Evolutionary conservation across 768 basidiomycete species (phyloP).

Genomic region (Myochromella boudieri): DNA sequence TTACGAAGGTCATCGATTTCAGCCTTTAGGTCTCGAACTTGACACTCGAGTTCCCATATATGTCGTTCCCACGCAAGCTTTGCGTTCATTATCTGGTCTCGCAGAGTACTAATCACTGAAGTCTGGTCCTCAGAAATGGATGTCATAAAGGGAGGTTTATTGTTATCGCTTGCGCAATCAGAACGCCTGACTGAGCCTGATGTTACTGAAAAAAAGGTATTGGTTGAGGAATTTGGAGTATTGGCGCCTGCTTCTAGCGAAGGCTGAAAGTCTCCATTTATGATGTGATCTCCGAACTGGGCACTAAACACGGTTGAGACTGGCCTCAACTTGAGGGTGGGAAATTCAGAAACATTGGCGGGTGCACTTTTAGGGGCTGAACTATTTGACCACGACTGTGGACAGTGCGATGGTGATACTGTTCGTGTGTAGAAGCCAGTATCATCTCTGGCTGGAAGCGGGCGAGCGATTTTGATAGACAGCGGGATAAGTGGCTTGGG

Average conservation of each 20-base stretch:
- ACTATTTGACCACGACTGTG: conserved; percentile 26
- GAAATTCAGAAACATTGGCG: conserved; percentile 59
- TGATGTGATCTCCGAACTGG: conserved; percentile 57
- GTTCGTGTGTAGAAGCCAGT: conserved; percentile 24
- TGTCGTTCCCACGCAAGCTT: conserved; percentile 71
- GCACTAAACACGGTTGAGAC: conserved; percentile 75
- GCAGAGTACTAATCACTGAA: conserved; percentile 49
- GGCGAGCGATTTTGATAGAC: conserved; percentile 37
- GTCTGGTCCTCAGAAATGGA: conserved; percentile 39
- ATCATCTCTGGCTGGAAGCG: conserved; percentile 24
- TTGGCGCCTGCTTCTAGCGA: conserved; percentile 42
- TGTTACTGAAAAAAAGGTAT: conserved; percentile 41
- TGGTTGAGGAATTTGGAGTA: conserved; percentile 52
- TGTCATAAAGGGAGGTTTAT: conserved; percentile 18
- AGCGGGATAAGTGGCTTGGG: conserved; percentile 37
- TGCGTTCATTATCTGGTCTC: conserved; percentile 57
- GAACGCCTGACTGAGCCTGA: conserved; percentile 17
- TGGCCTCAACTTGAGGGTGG: conserved; percentile 68
- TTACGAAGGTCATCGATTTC: conserved; percentile 61
- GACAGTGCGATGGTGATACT: conserved; percentile 13
- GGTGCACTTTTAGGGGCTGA: conserved; percentile 61
- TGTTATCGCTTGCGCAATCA: conserved; percentile 24
- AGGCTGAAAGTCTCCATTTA: conserved; percentile 31
- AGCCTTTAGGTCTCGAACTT: conserved; percentile 67
- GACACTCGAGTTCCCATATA: conserved; percentile 73